Base-by-base conservation (phyloP, 2,329 filamentous ascomycete genomes). In the Ceratocystis papillata region DNA sequence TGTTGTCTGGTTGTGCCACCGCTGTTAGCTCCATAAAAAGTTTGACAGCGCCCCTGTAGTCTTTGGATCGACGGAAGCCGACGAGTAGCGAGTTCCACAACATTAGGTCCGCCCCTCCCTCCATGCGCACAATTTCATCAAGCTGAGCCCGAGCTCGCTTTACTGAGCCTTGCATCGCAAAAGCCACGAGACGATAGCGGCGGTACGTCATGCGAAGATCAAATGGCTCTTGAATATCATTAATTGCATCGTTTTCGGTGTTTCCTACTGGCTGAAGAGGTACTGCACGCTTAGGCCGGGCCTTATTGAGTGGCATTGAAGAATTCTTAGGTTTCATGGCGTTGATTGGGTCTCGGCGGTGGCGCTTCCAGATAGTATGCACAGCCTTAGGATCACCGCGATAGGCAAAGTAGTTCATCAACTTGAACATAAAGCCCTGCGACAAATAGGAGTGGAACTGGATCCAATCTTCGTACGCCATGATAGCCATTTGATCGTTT, bases 1-100 rank as follows among this genome's bases (percentile, higher is more conserved):
- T 80, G 0, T 76, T 71, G 73, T 89, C 83, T 0, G 88, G 86
- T 25, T 74, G 71, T 2, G 83, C 71, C 41, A 68, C 76, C 71
- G 68, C 73, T 70, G 70, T 79, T 69, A 94, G 80, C 8, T 80
- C 75, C 20, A 85, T 79, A 71, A 95, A 91, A 62, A 81, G 79
- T 5, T 78, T 73, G 66, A 89, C 76, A 12, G 86, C 87, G 5
- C 83, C 82, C n/a, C 83, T 78, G 55, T 89, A 81, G 72, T 94
- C 84, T 61, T 83, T 80, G 0, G 82, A 81, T 70, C 84, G 84
- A 20, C 81, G 80, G 74, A 91, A 83, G 2, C 87, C 86, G 71
- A 87, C 84, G 59, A 97, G 78, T 33, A 96, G 75, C 25, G 86
- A 85, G 72, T 96, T 96, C 87, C 88, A 96, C 69, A 82, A 84